These are phyloP conservation scores for Ophiorrhiza pumila DNA, from an alignment of 257 asterid species.

Conservation along the genomic window DNA sequence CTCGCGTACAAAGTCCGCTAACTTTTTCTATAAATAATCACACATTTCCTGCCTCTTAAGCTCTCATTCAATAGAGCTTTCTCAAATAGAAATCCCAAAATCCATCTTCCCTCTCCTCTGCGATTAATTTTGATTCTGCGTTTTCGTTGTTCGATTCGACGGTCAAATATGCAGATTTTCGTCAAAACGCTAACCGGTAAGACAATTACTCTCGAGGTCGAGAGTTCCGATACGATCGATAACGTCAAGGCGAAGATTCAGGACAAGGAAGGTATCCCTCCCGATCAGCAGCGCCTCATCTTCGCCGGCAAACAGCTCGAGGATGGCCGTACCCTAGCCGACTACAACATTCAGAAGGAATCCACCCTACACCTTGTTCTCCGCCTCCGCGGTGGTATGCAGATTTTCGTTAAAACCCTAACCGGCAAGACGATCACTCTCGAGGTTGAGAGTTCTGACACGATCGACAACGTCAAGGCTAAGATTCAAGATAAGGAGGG, in stretches of 20 bases:
- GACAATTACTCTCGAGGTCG: slow-evolving; percentile 21
- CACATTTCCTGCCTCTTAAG: too few species aligned
- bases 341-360: slow-evolving; percentile 19
- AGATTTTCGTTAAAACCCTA: slow-evolving; percentile 18
- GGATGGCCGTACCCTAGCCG: slow-evolving; percentile 17
- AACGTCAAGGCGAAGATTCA: slow-evolving; percentile 20
- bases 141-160: too few species aligned
- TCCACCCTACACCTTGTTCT: slow-evolving; percentile 18
- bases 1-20: neutral
- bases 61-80: too few species aligned
- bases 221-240: slow-evolving; percentile 18
- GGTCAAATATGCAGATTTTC: slow-evolving; percentile 23
- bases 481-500: slow-evolving; percentile 24
- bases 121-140: too few species aligned
- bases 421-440: slow-evolving; percentile 21
- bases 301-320: slow-evolving; percentile 19
- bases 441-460: slow-evolving; percentile 18
- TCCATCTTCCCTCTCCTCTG: too few species aligned
- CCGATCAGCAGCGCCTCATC: slow-evolving; percentile 19
- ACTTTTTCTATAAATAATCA: neutral
- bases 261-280: slow-evolving; percentile 18
- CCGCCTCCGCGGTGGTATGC: slow-evolving; percentile 22
- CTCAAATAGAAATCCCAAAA: too few species aligned
- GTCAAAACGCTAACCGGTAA: slow-evolving; percentile 46
- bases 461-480: slow-evolving; percentile 13